Evolutionary conservation across 192 early-diverging fungal genomes (phyloP).

Genomic region (Coemansia sp.): DNA sequence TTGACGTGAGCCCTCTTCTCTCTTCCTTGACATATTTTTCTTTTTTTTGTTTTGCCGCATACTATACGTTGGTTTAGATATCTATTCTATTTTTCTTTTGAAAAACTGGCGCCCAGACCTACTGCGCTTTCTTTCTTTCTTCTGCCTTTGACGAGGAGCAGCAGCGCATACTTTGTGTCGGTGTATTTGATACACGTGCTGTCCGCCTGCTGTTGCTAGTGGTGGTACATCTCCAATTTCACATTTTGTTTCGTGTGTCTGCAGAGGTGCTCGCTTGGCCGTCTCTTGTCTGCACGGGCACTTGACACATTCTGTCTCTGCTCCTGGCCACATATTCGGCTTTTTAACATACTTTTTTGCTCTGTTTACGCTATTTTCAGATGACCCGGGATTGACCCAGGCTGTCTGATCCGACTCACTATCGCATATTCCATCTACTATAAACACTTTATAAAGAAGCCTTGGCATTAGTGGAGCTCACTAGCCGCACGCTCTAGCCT

Average conservation of each 20-base stretch:
- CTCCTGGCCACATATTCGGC: not conserved
- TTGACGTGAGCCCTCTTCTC: not conserved
- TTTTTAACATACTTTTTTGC: not conserved
- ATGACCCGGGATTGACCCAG: not conserved
- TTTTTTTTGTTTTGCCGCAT: not conserved
- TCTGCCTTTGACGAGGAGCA: too few relatives aligned
- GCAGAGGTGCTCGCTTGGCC: not conserved
- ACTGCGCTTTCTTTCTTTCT: not conserved
- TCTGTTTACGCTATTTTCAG: not conserved
- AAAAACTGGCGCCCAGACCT: not conserved
- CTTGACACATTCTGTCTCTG: not conserved
- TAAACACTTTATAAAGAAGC: not conserved
- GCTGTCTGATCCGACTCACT: conserved; percentile 1
- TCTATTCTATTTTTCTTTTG: not conserved
- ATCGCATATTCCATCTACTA: not conserved
- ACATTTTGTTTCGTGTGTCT: not conserved
- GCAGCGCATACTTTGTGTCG: not conserved
- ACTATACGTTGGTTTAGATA: not conserved
- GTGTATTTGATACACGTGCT: conserved; percentile 1
- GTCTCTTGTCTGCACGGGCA: not conserved
- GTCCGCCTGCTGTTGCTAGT: not conserved
- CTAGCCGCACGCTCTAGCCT: too few relatives aligned
- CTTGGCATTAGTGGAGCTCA: not conserved
- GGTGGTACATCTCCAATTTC: conserved; percentile 4
- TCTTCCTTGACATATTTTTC: not conserved